phyloP scores from a whole-genome alignment of 2,329 filamentous ascomycete genomes.

The Arthrobotrys pseudoclavata region DNA sequence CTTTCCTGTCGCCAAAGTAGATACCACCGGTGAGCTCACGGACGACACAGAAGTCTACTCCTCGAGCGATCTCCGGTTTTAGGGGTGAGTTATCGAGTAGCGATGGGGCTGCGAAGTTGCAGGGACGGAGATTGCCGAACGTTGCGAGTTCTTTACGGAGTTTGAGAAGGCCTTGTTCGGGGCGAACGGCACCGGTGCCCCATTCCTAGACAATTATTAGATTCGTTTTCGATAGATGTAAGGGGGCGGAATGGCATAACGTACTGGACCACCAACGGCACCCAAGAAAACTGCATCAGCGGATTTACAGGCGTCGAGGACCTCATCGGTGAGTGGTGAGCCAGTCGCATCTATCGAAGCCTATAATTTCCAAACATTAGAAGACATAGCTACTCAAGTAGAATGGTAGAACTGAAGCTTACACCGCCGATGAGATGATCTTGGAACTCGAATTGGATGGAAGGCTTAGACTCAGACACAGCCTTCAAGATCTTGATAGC shows the following conservation, averaged over 20 bases:
- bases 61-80: conserved; percentile 85
- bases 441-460: conserved; percentile 87
- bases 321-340: conserved; percentile 82
- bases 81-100: conserved; percentile 88
- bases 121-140: conserved; percentile 95
- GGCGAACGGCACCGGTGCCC: conserved; percentile 88
- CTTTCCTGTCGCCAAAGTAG: conserved; percentile 92
- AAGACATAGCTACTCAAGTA: conserved; percentile 14
- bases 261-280: conserved; percentile 89
- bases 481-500: conserved; percentile 86
- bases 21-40: conserved; percentile 93
- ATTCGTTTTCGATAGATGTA: not conserved
- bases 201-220: conserved; percentile 74
- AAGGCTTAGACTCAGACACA: conserved; percentile 78
- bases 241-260: conserved; percentile 60
- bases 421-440: conserved; percentile 92
- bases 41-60: conserved; percentile 91
- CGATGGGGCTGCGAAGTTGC: conserved; percentile 86
- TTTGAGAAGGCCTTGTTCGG: conserved; percentile 89
- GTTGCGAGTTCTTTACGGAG: conserved; percentile 94
- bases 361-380: conserved; percentile 68
- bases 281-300: conserved; percentile 93
- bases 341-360: conserved; percentile 88
- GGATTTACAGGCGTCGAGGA: conserved; percentile 83
- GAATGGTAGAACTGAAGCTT: conserved; percentile 68